These are phyloP conservation scores for Teratosphaeria zuluensis DNA, from an alignment of 2,329 filamentous ascomycete genomes.

Conservation along the genomic window DNA sequence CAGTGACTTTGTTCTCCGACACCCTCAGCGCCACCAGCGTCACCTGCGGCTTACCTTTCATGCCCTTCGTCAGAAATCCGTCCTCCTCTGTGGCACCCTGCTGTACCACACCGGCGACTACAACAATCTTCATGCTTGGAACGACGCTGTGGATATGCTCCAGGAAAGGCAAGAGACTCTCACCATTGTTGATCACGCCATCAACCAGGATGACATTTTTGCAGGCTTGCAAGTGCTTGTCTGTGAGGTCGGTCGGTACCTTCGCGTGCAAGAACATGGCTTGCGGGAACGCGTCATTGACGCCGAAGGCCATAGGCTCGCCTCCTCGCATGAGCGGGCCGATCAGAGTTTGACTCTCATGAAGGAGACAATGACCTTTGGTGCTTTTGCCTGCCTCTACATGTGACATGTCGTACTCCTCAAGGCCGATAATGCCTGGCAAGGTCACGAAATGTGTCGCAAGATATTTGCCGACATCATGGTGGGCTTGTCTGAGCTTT, in stretches of 20 bases:
- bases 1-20: constrained; percentile 49
- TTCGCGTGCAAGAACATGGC: constrained; percentile 45
- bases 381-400: constrained; percentile 39
- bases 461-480: constrained; percentile 43
- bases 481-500: constrained; percentile 41
- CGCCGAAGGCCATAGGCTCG: constrained; percentile 51
- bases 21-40: constrained; percentile 44
- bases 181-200: constrained; percentile 51
- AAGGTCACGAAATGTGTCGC: constrained; percentile 38
- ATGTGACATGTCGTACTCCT: constrained; percentile 40
- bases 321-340: constrained; percentile 55
- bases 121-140: constrained; percentile 37
- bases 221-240: constrained; percentile 31
- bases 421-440: constrained; percentile 38
- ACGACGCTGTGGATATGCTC: constrained; percentile 35
- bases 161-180: constrained; percentile 41
- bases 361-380: constrained; percentile 36
- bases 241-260: constrained; percentile 32
- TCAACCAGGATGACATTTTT: constrained; percentile 47
- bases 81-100: constrained; percentile 15
- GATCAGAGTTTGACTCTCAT: constrained; percentile 45
- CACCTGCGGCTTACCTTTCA: constrained; percentile 1
- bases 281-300: constrained; percentile 43
- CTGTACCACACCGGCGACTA: constrained; percentile 50
- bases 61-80: constrained; percentile 10